Evolutionary conservation across 768 basidiomycete species (phyloP).

Genomic region (Exidia glandulosa): DNA sequence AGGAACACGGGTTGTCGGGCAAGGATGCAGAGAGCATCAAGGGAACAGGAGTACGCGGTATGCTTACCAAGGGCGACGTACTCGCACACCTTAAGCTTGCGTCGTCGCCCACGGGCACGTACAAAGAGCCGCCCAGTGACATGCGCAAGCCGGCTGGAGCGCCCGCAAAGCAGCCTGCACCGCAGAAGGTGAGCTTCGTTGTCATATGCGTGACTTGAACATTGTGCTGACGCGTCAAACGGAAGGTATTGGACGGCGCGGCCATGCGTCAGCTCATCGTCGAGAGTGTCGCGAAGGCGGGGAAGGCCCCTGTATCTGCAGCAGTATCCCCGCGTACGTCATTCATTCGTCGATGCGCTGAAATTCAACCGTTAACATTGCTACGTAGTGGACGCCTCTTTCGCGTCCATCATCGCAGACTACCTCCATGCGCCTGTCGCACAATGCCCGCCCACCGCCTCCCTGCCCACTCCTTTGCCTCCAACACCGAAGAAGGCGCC

Average conservation of each 20-base stretch:
- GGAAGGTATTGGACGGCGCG: conserved; percentile 50
- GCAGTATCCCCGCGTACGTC: conserved; percentile 31
- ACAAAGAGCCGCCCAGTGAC: conserved; percentile 33
- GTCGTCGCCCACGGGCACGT: conserved; percentile 64
- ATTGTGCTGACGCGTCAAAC: neutral
- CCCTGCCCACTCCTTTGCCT: neutral
- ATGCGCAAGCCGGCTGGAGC: conserved; percentile 15
- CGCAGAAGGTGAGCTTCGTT: conserved; percentile 25
- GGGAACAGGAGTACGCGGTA: conserved; percentile 83
- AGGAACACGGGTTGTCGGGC: conserved; percentile 38
- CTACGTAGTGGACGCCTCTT: conserved; percentile 16
- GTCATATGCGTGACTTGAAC: neutral
- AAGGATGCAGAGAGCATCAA: conserved; percentile 53
- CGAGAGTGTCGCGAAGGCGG: conserved; percentile 43
- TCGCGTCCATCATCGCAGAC: conserved; percentile 66
- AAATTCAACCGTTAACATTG: neutral
- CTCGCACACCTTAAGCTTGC: conserved; percentile 79
- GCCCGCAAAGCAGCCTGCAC: conserved; percentile 11
- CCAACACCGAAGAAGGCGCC: neutral
- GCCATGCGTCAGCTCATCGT: conserved; percentile 58
- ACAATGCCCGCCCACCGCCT: neutral
- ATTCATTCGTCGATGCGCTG: neutral
- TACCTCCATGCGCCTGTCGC: conserved; percentile 39
- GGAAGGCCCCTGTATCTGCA: conserved; percentile 28
- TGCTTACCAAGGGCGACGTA: conserved; percentile 95